Evolutionary conservation across 2,329 filamentous ascomycete species (phyloP).

Genomic region (Penicillium brasilianum): DNA sequence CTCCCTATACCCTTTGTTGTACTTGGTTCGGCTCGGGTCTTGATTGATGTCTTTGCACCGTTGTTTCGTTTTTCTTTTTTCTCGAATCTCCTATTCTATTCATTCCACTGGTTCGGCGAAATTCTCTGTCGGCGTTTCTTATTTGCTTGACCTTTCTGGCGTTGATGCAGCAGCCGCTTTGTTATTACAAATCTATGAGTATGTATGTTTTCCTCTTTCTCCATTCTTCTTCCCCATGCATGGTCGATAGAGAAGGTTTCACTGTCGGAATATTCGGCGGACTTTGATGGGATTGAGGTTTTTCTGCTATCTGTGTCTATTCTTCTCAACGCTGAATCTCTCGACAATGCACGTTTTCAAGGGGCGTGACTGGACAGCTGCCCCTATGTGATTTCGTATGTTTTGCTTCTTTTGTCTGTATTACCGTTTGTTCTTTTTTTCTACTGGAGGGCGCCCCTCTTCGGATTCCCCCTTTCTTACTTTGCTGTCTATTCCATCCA

Average conservation of each 20-base stretch:
- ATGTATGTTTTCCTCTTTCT: constrained; percentile 23
- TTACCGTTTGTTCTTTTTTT: constrained; percentile 10
- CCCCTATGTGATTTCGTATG: constrained; percentile 1
- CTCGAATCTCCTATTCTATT: constrained; percentile 20
- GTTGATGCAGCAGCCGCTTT: constrained; percentile 22
- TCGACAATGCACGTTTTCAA: constrained; percentile 1
- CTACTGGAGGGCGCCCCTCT: neutral
- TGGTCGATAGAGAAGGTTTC: constrained; percentile 28
- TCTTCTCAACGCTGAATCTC: constrained; percentile 4
- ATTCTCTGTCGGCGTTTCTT: constrained; percentile 18
- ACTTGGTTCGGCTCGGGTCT: constrained; percentile 33
- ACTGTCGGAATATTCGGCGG: constrained; percentile 10
- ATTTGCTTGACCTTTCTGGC: constrained; percentile 17
- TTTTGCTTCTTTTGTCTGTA: constrained; percentile 16
- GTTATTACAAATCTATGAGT: constrained; percentile 28
- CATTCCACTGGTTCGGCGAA: constrained; percentile 16
- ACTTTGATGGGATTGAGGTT: constrained; percentile 13
- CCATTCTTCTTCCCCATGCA: constrained; percentile 19
- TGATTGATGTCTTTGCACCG: constrained; percentile 13
- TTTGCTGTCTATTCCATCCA: constrained; percentile 8
- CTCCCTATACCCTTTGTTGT: constrained; percentile 46
- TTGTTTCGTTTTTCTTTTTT: constrained; percentile 20
- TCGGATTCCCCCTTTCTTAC: constrained; percentile 9
- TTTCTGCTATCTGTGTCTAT: constrained; percentile 6
- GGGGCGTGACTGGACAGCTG: neutral